Evolutionary conservation across 2,329 filamentous ascomycete species (phyloP), one percentile per base, ranked within the genome.

Genomic region (Colletotrichum godetiae): DNA sequence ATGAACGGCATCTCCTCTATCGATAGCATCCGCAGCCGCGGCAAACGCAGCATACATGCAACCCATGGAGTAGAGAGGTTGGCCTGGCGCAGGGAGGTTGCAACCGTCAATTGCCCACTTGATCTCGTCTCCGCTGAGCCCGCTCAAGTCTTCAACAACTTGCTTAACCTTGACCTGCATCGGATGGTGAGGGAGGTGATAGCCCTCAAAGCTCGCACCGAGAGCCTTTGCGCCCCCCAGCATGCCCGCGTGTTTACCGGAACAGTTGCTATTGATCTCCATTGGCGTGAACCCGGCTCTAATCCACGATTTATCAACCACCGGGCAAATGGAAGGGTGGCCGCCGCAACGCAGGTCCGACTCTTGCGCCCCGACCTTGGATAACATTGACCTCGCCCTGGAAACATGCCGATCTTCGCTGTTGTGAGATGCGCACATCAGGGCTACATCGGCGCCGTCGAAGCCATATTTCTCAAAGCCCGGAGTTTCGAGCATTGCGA

Each of bases 211-310:
- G 3, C 76, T 72, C 0, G 77, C 81, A 0, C 80, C 82, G 0
- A 88, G 63, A 0, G 82, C 80, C 33, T 78, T 80, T 0, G 85
- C 80, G 1, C 82, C 86, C 0, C 82, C 85, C 27, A 87, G 76
- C 85, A 88, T 87, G 1, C 83, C 86, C 3, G 79, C 83, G 74
- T 88, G 86, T 53, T 88, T 88, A 1, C 85, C 86, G 0, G 86
- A 87, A 73, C 86, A 88, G 70, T 87, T 87, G 64, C 84, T 87
- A 61, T 79, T 82, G 0, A 86, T 76, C 0, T 78, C 78, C 0
- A 81, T 83, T 0, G 85, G 85, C 0, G 69, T 76, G 57, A 82
- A 84, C 2, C 79, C 84, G 0, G 65, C 65, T 66, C 78, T 82
- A 60, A 84, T 82, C 86, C 86, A 88, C 0, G 59, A 72, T 0